These are phyloP conservation scores for Colletotrichum chrysophilum DNA, from an alignment of 2,329 filamentous ascomycete genomes.

Conservation along the genomic window DNA sequence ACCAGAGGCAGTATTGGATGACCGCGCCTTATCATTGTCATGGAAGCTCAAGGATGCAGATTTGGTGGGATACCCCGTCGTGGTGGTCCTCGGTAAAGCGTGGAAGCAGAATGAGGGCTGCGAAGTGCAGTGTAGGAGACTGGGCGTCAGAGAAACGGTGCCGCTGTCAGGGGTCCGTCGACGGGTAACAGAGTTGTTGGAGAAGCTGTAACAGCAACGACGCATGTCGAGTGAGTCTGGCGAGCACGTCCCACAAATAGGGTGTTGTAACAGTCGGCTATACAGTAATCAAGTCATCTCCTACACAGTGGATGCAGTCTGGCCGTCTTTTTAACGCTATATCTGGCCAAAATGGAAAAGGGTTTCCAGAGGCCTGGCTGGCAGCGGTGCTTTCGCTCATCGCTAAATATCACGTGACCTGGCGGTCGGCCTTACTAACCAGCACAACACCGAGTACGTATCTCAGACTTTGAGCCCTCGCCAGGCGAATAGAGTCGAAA, in stretches of 20 bases:
- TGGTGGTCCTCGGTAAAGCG: constrained; percentile 77
- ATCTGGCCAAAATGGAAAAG: background rate
- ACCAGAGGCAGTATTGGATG: constrained; percentile 76
- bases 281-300: background rate
- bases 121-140: constrained; percentile 79
- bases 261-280: background rate
- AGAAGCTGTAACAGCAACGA: constrained; percentile 46
- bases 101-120: constrained; percentile 66
- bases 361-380: background rate
- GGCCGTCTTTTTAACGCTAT: background rate
- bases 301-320: background rate
- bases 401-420: background rate
- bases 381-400: background rate
- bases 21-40: constrained; percentile 69
- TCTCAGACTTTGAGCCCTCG: background rate
- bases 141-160: constrained; percentile 67
- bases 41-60: constrained; percentile 95
- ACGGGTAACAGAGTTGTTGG: constrained; percentile 52
- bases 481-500: background rate
- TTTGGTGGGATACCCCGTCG: constrained; percentile 83
- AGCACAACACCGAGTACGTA: background rate
- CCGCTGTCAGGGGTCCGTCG: constrained; percentile 50
- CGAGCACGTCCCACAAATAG: background rate
- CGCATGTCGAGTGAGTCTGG: background rate
- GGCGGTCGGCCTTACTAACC: background rate